Conservation (phyloP, 805 yeast genomes). For the Torulaspora indica region DNA sequence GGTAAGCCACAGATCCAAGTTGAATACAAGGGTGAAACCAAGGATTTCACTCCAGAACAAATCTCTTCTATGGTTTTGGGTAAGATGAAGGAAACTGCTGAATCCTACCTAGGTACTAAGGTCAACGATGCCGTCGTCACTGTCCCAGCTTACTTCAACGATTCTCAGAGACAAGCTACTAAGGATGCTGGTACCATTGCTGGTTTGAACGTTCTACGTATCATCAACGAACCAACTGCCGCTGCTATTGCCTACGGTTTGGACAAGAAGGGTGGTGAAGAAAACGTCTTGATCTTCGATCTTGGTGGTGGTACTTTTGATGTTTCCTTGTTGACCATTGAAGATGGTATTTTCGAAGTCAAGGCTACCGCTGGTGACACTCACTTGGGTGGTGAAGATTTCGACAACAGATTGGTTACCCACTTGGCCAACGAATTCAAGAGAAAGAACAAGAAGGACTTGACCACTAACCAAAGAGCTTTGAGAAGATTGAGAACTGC, state of each 20-base stretch:
- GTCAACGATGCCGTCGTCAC: slow-evolving; percentile 92
- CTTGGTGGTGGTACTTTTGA: slow-evolving; percentile 99
- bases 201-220: slow-evolving; percentile 88
- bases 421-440: slow-evolving; percentile 93
- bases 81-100: slow-evolving; percentile 94
- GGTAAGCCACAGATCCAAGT: slow-evolving; percentile 88
- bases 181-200: slow-evolving; percentile 96
- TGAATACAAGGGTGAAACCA: slow-evolving; percentile 82
- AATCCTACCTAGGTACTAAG: slow-evolving; percentile 76
- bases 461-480: slow-evolving; percentile 91
- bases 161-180: slow-evolving; percentile 95
- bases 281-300: slow-evolving; percentile 88
- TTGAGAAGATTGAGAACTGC: slow-evolving; percentile 98
- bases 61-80: slow-evolving; percentile 86
- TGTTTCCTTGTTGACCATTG: slow-evolving; percentile 89
- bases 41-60: slow-evolving; percentile 89
- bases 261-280: slow-evolving; percentile 61
- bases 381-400: slow-evolving; percentile 98
- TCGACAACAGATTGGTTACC: slow-evolving; percentile 92
- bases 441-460: slow-evolving; percentile 96
- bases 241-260: slow-evolving; percentile 99
- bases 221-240: slow-evolving; percentile 91
- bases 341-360: slow-evolving; percentile 95
- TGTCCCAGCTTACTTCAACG: slow-evolving; percentile 94
- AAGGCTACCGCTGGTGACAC: slow-evolving; percentile 84